Evolutionary conservation across 2,329 filamentous ascomycete species (phyloP), one percentile per base, ranked within the genome.

Genomic region (Penicillium verrucosum): DNA sequence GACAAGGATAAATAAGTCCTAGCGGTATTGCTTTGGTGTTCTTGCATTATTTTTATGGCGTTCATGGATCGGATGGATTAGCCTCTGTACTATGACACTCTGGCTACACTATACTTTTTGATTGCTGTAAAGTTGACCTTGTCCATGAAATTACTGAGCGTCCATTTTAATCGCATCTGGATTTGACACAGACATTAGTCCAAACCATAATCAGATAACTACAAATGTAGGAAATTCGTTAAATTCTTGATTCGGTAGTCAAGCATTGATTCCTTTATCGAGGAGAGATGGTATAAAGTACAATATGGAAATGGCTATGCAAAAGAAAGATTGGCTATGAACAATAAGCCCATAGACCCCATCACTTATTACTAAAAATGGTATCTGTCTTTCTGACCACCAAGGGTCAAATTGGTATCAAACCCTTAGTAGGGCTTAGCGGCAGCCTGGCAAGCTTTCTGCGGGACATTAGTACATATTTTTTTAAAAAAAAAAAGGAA

Each of bases 371-470:
- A 56, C 42, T 41, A 36, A 49, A 48, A 51, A 57, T 36, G 36
- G 34, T 52, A 56, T 56, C 23, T 54, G 52, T 54, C 56, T 51
- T 54, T 58, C 41, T 40, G 53, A 42, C 42, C 27, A 32, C 18
- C 37, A 18, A 36, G 48, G 59, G 55, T 41, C n/a, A 46, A 53
- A 46, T 37, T 57, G 45, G 25, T 50, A 27, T 47, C 14, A 59
- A 41, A 12, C 50, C 45, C 53, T 73, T 85, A 90, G 79, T 90
- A 90, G 68, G 80, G 85, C 76, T 81, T 85, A 54, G 89, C 87
- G 67, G 90, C 89, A 63, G 84, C 79, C 81, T 93, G 89, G 82
- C 89, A 93, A 55, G 89, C 89, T 83, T 92, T 93, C 82, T 85
- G 63, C 68, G 61, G 41, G 47, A 32, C 36, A 54, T 76, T 70